phyloP scores from a whole-genome alignment of 495 filamentous ascomycete genomes.

The Aspergillus campestris region DNA sequence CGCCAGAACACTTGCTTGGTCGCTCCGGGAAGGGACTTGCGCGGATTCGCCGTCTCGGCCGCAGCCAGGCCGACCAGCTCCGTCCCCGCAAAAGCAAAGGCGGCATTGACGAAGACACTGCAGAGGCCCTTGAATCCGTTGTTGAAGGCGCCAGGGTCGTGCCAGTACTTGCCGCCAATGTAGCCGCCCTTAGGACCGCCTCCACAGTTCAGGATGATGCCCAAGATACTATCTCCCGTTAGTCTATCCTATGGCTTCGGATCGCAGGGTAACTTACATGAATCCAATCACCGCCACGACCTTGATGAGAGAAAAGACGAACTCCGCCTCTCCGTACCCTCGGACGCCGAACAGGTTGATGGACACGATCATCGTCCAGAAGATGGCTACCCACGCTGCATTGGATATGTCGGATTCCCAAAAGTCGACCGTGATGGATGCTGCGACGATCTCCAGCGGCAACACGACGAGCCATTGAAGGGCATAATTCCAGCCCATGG shows the following conservation, averaged over 20 bases:
- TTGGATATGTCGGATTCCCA: conserved; percentile 64
- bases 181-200: conserved; percentile 69
- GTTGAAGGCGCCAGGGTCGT: conserved; percentile 78
- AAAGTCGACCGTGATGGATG: conserved; percentile 78
- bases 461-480: conserved; percentile 88
- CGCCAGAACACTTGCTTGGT: conserved; percentile 96
- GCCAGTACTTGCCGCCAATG: conserved; percentile 79
- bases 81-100: conserved; percentile 87
- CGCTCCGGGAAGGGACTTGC: conserved; percentile 77
- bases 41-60: conserved; percentile 78
- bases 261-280: conserved; percentile 49
- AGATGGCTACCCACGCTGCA: conserved; percentile 79
- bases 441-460: conserved; percentile 85
- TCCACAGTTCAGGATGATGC: conserved; percentile 69
- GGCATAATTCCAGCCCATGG: conserved; percentile 98
- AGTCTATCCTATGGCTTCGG: background rate
- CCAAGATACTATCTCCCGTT: conserved; percentile 51
- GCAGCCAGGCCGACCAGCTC: conserved; percentile 90
- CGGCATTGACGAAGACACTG: conserved; percentile 86
- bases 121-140: conserved; percentile 93
- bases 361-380: conserved; percentile 60
- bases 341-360: conserved; percentile 86
- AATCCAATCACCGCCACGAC: conserved; percentile 80
- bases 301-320: conserved; percentile 80
- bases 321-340: conserved; percentile 87